Evolutionary conservation across 305 asterid species (phyloP).

Genomic region (Lippia alba): DNA sequence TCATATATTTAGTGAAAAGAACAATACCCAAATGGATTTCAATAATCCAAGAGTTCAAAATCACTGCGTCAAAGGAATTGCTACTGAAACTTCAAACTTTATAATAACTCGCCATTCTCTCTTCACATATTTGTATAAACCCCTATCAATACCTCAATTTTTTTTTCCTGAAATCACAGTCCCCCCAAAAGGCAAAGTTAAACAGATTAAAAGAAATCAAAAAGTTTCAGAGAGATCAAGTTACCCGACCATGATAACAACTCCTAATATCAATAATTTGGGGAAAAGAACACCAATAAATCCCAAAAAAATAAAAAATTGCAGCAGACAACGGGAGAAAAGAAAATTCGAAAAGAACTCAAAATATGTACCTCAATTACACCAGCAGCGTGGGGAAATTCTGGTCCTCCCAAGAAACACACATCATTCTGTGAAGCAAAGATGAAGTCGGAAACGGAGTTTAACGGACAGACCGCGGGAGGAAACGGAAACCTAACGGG

Average conservation of each 20-base stretch:
- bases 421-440: slow-evolving; percentile 48
- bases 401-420: slow-evolving; percentile 55
- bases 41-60: neutral
- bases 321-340: slow-evolving; percentile 10
- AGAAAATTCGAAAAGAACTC: neutral
- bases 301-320: neutral
- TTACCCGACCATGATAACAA: neutral
- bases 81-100: slow-evolving; percentile 17
- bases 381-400: slow-evolving; percentile 46
- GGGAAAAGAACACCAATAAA: neutral
- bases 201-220: neutral
- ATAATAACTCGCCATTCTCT: neutral
- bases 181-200: neutral
- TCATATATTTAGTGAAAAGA: neutral
- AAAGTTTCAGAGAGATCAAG: slow-evolving; percentile 18
- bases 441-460: slow-evolving; percentile 64
- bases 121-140: slow-evolving; percentile 1
- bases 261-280: neutral
- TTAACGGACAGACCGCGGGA: slow-evolving; percentile 54
- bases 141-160: slow-evolving; percentile 1
- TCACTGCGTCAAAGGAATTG: slow-evolving; percentile 22
- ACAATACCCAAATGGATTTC: neutral
- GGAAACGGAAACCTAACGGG: slow-evolving; percentile 50
- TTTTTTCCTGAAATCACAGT: neutral
- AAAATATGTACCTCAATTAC: slow-evolving; percentile 68